Evolutionary conservation across 2,329 filamentous ascomycete species (phyloP).

Genomic region (Geosmithia morbida): DNA sequence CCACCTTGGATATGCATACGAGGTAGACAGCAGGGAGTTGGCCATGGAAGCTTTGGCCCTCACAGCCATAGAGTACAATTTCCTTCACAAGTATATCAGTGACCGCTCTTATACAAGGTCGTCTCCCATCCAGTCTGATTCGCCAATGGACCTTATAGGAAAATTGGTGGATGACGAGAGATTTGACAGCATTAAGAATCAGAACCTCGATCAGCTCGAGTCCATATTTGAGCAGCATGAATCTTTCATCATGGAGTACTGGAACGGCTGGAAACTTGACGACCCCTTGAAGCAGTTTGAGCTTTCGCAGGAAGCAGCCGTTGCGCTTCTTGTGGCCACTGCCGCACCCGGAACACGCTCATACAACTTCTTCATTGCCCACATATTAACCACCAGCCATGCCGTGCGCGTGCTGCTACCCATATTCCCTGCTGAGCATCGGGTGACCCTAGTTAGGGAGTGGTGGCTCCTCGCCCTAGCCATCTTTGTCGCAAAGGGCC

Average conservation of each 20-base stretch:
- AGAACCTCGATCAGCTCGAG: conserved; percentile 48
- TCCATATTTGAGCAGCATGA: conserved; percentile 56
- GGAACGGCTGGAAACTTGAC: conserved; percentile 70
- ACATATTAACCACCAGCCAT: conserved; percentile 74
- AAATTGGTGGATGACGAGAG: conserved; percentile 53
- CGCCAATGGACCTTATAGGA: conserved; percentile 56
- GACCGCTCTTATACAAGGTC: conserved; percentile 55
- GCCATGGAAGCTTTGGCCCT: conserved; percentile 79
- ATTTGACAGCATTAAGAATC: conserved; percentile 47
- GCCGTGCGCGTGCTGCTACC: conserved; percentile 79
- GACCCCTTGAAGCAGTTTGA: conserved; percentile 63
- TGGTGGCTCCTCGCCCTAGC: conserved; percentile 81
- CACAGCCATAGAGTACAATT: conserved; percentile 41
- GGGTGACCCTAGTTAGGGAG: conserved; percentile 60
- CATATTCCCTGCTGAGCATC: conserved; percentile 56
- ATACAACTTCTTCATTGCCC: conserved; percentile 75
- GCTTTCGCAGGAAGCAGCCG: conserved; percentile 49
- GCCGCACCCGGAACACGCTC: conserved; percentile 41
- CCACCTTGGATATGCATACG: conserved; percentile 86
- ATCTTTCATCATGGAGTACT: conserved; percentile 65
- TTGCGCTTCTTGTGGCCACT: conserved; percentile 47
- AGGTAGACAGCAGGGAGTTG: conserved; percentile 71
- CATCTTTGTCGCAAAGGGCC: conserved; percentile 61
- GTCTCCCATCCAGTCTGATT: conserved; percentile 42
- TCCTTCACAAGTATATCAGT: conserved; percentile 55